A percentile compares a stretch with the other conserved stretches of the same genome.
Conservation (phyloP, 768 basidiomycete species). For the Obba rivulosa region DNA sequence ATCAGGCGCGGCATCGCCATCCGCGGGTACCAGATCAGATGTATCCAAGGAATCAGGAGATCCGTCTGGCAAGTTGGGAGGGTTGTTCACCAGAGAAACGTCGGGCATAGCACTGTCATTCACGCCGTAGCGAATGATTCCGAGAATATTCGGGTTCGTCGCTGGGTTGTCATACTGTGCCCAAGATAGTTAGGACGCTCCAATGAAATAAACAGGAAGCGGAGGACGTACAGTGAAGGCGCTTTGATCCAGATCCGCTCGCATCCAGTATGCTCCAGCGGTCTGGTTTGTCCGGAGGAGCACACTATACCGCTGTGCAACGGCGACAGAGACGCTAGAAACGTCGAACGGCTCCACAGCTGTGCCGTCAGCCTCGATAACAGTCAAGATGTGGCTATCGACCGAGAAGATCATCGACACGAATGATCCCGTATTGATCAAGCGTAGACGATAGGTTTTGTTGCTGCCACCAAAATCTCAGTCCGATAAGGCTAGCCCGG, state of each 20-base stretch:
- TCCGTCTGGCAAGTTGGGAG: constrained; percentile 8
- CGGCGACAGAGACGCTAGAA: constrained; percentile 33
- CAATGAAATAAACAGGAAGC: neutral
- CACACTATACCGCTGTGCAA: constrained; percentile 49
- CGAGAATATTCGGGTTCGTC: constrained; percentile 14
- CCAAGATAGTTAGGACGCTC: neutral
- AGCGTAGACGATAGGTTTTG: constrained; percentile 38
- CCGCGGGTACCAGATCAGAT: constrained; percentile 9
- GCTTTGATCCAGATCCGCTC: constrained; percentile 31
- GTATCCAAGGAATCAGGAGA: constrained; percentile 9
- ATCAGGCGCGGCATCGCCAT: constrained; percentile 9
- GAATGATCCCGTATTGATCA: constrained; percentile 44
- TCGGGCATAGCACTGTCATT: constrained; percentile 8
- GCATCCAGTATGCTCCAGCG: constrained; percentile 32
- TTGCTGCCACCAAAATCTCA: constrained; percentile 5
- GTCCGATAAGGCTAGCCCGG: neutral
- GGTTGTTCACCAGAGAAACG: constrained; percentile 12
- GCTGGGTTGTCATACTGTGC: constrained; percentile 17
- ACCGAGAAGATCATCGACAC: constrained; percentile 40
- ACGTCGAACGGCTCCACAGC: constrained; percentile 34
- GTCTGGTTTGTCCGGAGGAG: constrained; percentile 38
- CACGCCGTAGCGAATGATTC: constrained; percentile 16
- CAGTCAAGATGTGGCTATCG: constrained; percentile 39
- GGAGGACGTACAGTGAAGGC: constrained; percentile 22
- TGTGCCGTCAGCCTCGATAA: constrained; percentile 46